Percentiles rank a stretch among this genome's conserved stretches.
Conservation (phyloP, 2,329 filamentous ascomycete genomes). For the Aspergillus puulaauensis region DNA sequence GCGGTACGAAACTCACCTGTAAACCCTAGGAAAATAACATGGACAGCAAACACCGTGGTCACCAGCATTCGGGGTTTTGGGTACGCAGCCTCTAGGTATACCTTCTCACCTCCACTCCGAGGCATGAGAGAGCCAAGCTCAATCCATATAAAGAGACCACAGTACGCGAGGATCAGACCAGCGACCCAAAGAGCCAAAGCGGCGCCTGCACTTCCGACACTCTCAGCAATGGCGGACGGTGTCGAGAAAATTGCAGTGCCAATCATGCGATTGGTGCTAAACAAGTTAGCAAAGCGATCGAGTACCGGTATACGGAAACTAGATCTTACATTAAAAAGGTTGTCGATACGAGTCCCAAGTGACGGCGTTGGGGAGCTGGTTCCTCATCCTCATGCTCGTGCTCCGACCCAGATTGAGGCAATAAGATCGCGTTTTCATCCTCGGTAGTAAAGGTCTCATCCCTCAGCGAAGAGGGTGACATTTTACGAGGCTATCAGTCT, state of each 20-base stretch:
- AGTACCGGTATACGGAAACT: not conserved
- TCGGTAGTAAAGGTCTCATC: not conserved
- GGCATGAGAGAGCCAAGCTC: constrained; percentile 69
- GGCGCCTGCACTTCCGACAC: constrained; percentile 64
- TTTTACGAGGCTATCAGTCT: not conserved
- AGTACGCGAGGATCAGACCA: constrained; percentile 59
- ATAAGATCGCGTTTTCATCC: constrained; percentile 6
- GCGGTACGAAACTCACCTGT: constrained; percentile 27
- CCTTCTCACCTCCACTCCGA: constrained; percentile 65
- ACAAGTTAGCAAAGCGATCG: not conserved
- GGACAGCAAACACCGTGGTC: constrained; percentile 61
- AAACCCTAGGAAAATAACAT: constrained; percentile 63
- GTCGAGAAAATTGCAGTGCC: constrained; percentile 52
- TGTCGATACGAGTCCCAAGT: constrained; percentile 6
- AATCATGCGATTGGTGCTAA: constrained; percentile 13
- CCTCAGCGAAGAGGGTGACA: not conserved
- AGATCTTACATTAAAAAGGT: constrained; percentile 7
- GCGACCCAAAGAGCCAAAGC: constrained; percentile 62
- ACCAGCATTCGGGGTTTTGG: constrained; percentile 60
- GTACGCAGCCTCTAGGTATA: constrained; percentile 69
- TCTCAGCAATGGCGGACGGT: constrained; percentile 62
- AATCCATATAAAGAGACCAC: constrained; percentile 60
- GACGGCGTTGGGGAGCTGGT: not conserved
- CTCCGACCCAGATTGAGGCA: not conserved
- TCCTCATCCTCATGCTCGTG: not conserved